Evolutionary conservation across 805 yeast species (phyloP).

Genomic region (Candida peoriensis): DNA sequence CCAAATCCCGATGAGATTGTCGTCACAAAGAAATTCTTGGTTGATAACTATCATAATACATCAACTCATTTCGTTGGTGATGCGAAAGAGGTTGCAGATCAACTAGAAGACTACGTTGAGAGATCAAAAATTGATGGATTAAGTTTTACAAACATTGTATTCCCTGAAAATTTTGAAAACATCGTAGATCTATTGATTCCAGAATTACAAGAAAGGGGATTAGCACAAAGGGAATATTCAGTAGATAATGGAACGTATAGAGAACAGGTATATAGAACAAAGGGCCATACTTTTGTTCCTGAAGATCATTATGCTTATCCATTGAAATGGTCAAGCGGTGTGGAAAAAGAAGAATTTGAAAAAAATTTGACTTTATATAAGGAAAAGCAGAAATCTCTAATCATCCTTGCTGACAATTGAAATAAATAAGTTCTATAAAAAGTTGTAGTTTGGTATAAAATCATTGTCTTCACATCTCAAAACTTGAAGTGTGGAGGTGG

Average conservation of each 20-base stretch:
- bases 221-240: slow-evolving; percentile 23
- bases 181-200: slow-evolving; percentile 34
- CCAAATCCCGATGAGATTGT: slow-evolving; percentile 10
- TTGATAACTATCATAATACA: slow-evolving; percentile 26
- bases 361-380: slow-evolving; percentile 8
- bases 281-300: slow-evolving; percentile 14
- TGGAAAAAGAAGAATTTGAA: slow-evolving; percentile 13
- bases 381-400: slow-evolving; percentile 3
- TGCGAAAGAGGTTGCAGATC: slow-evolving; percentile 35
- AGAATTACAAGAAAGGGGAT: slow-evolving; percentile 30
- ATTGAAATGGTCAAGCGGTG: slow-evolving; percentile 7
- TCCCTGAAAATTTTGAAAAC: slow-evolving; percentile 36
- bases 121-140: slow-evolving; percentile 38
- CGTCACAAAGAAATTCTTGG: slow-evolving; percentile 14
- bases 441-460: not conserved
- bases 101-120: slow-evolving; percentile 36
- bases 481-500: too few relatives aligned
- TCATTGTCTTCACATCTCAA: too few relatives aligned
- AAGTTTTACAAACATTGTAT: slow-evolving; percentile 35
- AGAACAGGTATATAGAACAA: slow-evolving; percentile 29
- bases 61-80: slow-evolving; percentile 26
- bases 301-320: slow-evolving; percentile 13
- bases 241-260: slow-evolving; percentile 27
- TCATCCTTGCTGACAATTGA: slow-evolving; percentile 2
- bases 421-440: not conserved